Evolutionary conservation across 73 alveolate species (phyloP).

Genomic region (Paramecium biaurelia): DNA sequence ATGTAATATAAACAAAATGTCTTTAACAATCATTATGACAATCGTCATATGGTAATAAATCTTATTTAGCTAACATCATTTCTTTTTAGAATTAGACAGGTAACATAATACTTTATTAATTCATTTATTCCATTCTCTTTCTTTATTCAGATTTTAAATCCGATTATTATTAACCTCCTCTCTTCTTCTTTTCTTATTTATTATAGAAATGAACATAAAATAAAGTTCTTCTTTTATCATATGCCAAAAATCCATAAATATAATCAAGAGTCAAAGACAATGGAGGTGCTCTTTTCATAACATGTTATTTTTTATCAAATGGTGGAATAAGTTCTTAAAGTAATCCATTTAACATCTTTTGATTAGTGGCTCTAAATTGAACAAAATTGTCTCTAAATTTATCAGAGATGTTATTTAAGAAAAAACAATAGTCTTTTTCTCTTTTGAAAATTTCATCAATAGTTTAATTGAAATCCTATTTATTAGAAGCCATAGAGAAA

Average conservation of each 20-base stretch:
- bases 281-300: constrained; percentile 73
- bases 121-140: constrained; percentile 44
- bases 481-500: constrained; percentile 25
- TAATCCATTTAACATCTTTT: constrained; percentile 52
- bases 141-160: constrained; percentile 4
- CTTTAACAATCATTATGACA: constrained; percentile 72
- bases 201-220: constrained; percentile 71
- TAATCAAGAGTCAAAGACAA: constrained; percentile 73
- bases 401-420: constrained; percentile 58
- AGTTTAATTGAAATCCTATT: constrained; percentile 29
- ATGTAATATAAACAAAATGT: constrained; percentile 76
- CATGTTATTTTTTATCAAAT: constrained; percentile 45
- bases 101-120: constrained; percentile 8
- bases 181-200: not conserved
- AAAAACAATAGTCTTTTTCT: constrained; percentile 55
- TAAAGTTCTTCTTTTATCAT: constrained; percentile 78
- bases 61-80: constrained; percentile 21
- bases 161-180: not conserved
- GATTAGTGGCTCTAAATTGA: constrained; percentile 49
- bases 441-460: constrained; percentile 57
- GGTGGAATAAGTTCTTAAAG: not conserved
- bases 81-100: constrained; percentile 35
- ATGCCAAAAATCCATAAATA: constrained; percentile 75
- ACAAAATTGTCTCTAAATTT: constrained; percentile 61
- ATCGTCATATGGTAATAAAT: constrained; percentile 52